Evolutionary conservation across 495 filamentous ascomycete genomes (phyloP).

Genomic region (Penicillium paxilli): DNA sequence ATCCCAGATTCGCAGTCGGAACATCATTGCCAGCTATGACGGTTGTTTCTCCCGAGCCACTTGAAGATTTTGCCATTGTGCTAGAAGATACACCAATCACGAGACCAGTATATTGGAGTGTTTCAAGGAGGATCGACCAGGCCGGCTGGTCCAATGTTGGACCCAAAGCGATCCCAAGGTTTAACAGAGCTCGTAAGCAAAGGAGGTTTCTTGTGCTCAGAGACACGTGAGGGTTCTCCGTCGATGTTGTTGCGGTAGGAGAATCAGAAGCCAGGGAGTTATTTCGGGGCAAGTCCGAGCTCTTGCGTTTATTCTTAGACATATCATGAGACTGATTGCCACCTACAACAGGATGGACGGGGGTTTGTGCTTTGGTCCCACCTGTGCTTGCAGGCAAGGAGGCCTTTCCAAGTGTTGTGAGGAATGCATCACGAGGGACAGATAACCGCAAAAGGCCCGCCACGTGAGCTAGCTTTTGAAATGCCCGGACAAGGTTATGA

Average conservation of each 20-base stretch:
- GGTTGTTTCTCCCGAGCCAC: conserved; percentile 28
- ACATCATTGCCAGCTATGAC: conserved; percentile 44
- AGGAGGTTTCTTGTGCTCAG: conserved; percentile 87
- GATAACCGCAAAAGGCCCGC: conserved; percentile 80
- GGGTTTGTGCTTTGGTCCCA: conserved; percentile 36
- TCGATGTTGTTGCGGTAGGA: conserved; percentile 11
- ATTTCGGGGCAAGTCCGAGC: conserved; percentile 19
- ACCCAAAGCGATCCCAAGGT: conserved; percentile 91
- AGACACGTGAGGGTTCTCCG: conserved; percentile 39
- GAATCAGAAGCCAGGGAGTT: conserved; percentile 22
- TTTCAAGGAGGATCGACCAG: conserved; percentile 90
- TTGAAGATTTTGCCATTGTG: conserved; percentile 31
- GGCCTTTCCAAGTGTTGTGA: conserved; percentile 90
- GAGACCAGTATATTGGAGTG: conserved; percentile 85
- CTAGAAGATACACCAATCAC: conserved; percentile 64
- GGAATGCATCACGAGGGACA: conserved; percentile 89
- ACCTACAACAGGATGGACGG: conserved; percentile 8
- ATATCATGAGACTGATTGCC: conserved; percentile 21
- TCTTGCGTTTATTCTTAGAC: conserved; percentile 43
- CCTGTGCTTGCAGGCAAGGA: conserved; percentile 76
- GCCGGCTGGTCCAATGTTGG: conserved; percentile 75
- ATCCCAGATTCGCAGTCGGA: conserved; percentile 59
- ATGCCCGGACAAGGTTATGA: conserved; percentile 85
- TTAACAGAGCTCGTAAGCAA: conserved; percentile 85
- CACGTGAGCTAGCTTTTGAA: conserved; percentile 95